Evolutionary conservation across 176 grass and related monocot genomes (phyloP).

Genomic region (Lolium perenne): DNA sequence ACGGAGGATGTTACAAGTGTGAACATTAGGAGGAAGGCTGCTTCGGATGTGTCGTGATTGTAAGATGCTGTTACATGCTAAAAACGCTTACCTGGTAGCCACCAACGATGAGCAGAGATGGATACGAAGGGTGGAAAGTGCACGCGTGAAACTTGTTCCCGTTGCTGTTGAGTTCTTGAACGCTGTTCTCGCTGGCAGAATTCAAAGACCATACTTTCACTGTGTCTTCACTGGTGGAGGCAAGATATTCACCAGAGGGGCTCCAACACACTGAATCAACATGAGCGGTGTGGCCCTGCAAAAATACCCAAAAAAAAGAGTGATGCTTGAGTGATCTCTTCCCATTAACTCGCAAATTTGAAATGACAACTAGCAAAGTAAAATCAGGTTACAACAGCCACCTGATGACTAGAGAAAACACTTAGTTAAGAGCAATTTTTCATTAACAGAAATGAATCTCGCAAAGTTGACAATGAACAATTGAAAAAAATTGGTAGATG

Average conservation of each 20-base stretch:
- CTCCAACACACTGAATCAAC: conserved; percentile 86
- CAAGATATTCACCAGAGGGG: conserved; percentile 69
- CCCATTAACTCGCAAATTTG: neutral
- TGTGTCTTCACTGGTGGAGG: conserved; percentile 80
- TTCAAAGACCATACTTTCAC: conserved; percentile 83
- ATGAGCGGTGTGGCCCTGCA: conserved; percentile 70
- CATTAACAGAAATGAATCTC: neutral
- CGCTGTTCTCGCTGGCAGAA: conserved; percentile 50
- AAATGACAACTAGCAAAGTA: neutral
- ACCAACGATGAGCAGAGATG: conserved; percentile 79
- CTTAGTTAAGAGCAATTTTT: neutral
- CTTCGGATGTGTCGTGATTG: neutral
- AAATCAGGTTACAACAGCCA: neutral
- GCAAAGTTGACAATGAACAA: conserved; percentile 6
- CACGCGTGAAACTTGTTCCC: conserved; percentile 93
- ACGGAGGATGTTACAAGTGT: neutral
- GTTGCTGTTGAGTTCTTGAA: conserved; percentile 65
- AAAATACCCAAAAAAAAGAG: neutral
- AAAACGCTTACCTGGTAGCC: conserved; percentile 68
- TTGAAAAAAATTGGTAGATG: conserved; percentile 4
- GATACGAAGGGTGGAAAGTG: conserved; percentile 77
- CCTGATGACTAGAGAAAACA: neutral
- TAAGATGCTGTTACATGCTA: neutral
- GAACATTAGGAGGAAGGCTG: neutral
- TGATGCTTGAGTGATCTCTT: neutral